Evolutionary conservation across 352 stramenopile genomes (phyloP).

Genomic region (Pythium monospermum): DNA sequence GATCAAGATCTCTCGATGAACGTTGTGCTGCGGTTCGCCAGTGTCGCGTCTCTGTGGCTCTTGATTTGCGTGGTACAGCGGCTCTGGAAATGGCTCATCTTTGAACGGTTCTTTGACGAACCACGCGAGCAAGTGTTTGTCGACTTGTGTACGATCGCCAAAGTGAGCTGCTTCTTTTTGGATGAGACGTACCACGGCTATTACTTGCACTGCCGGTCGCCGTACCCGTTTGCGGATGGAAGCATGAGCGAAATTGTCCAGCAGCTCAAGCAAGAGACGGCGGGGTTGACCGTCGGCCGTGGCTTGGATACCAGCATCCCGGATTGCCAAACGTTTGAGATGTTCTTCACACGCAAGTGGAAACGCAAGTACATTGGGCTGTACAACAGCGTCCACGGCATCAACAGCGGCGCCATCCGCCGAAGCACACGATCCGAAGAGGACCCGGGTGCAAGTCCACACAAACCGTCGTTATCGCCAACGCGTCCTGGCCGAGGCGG

Average conservation of each 20-base stretch:
- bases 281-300: conserved; percentile 76
- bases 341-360: conserved; percentile 89
- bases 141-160: conserved; percentile 93
- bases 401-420: conserved; percentile 3
- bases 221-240: conserved; percentile 90
- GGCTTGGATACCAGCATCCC: conserved; percentile 76
- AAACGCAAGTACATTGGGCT: conserved; percentile 76
- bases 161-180: conserved; percentile 89
- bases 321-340: conserved; percentile 88
- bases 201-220: conserved; percentile 93
- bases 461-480: conserved; percentile 5
- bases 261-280: conserved; percentile 89
- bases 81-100: conserved; percentile 89
- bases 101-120: conserved; percentile 69
- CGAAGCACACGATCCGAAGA: conserved; percentile 10
- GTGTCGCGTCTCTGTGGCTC: conserved; percentile 82
- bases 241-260: conserved; percentile 90
- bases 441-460: conserved; percentile 10
- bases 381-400: conserved; percentile 30
- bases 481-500: conserved; percentile 11
- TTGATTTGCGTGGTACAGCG: conserved; percentile 66
- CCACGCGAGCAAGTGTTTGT: conserved; percentile 81
- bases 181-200: conserved; percentile 92
- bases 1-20: conserved; percentile 59
- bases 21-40: conserved; percentile 88